These are phyloP conservation scores for Fraxinus angustifolia DNA, from an alignment of 305 asterid genomes.

Conservation along the genomic window DNA sequence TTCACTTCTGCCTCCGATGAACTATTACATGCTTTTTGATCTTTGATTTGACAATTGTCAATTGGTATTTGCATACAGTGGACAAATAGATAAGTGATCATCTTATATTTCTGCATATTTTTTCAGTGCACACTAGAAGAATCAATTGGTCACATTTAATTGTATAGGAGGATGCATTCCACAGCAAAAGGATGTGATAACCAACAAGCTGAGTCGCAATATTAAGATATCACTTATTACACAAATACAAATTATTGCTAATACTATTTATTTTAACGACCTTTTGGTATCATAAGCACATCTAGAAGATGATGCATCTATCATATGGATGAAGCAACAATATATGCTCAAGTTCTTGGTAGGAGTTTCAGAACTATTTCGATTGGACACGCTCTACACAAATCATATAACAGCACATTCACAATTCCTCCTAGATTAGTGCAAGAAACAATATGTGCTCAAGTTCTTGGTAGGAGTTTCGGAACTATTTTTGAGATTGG, in stretches of 20 bases:
- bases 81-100: background rate
- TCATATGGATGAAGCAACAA: background rate
- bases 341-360: too few relatives aligned
- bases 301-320: background rate
- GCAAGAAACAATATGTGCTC: too few relatives aligned
- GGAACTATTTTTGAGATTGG: too few relatives aligned
- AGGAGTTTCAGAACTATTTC: too few relatives aligned
- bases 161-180: background rate
- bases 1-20: background rate
- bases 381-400: too few relatives aligned
- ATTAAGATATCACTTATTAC: too few relatives aligned
- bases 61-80: background rate
- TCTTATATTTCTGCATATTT: too few relatives aligned
- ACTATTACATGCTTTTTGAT: background rate
- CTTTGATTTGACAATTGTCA: background rate
- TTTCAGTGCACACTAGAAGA: background rate
- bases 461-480: too few relatives aligned
- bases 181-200: background rate
- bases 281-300: background rate
- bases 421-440: too few relatives aligned
- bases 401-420: too few relatives aligned
- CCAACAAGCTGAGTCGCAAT: background rate
- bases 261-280: background rate
- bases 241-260: too few relatives aligned
- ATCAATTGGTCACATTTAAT: background rate